phyloP scores from a whole-genome alignment of 2,329 filamentous ascomycete genomes.

The Pseudohalonectria lignicola region DNA sequence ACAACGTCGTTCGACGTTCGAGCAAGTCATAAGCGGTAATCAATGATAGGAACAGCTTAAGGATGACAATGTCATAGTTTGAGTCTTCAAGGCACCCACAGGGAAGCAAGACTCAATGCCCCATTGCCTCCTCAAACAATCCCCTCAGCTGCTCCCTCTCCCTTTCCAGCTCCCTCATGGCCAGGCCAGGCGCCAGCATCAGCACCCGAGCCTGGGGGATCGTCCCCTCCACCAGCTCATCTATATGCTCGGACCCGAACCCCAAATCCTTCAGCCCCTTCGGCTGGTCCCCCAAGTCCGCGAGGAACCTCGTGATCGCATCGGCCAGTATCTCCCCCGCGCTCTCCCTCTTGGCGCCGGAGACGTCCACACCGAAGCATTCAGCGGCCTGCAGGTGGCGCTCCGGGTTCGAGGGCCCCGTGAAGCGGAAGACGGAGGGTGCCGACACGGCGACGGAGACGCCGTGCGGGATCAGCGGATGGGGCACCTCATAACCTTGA shows the following conservation, averaged over 20 bases:
- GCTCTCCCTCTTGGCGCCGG: conserved; percentile 76
- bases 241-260: conserved; percentile 65
- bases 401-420: conserved; percentile 80
- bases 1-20: no score
- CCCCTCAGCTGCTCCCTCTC: conserved; percentile 62
- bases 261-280: conserved; percentile 74
- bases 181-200: conserved; percentile 79
- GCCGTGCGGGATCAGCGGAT: conserved; percentile 85
- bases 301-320: conserved; percentile 70
- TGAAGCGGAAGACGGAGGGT: conserved; percentile 90
- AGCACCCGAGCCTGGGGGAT: conserved; percentile 85
- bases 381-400: conserved; percentile 84
- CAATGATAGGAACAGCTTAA: no score
- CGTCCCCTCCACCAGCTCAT: conserved; percentile 83
- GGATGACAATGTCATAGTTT: no score
- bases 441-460: conserved; percentile 91
- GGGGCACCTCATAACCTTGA: conserved; percentile 66
- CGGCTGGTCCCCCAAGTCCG: conserved; percentile 81
- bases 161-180: conserved; percentile 48
- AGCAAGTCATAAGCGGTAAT: no score
- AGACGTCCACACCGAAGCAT: conserved; percentile 81
- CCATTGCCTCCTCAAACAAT: conserved; percentile 54
- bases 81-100: no score
- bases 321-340: conserved; percentile 83
- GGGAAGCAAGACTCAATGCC: no score